These are phyloP conservation scores for Triticum timopheevii DNA, from an alignment of 176 grass and related monocot genomes.

Conservation along the genomic window DNA sequence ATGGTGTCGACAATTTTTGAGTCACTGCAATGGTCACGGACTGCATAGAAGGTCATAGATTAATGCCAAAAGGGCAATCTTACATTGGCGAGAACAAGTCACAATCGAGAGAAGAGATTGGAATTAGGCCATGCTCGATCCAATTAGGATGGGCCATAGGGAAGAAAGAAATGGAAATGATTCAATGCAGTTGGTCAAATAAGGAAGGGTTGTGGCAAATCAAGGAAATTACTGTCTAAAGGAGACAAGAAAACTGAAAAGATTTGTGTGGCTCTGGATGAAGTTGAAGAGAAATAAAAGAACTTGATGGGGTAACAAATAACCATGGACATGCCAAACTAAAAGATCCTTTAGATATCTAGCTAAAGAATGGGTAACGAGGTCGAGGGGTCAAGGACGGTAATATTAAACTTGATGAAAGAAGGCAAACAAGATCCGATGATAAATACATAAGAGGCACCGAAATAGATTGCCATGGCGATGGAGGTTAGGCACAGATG, in stretches of 20 bases:
- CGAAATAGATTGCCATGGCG: not conserved
- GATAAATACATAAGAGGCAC: not conserved
- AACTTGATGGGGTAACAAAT: not conserved
- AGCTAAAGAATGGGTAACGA: not conserved
- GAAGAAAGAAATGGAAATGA: no score
- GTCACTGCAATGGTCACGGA: not conserved
- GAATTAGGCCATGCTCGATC: no score
- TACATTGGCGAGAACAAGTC: no score
- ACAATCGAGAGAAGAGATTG: no score
- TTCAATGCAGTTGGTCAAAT: no score
- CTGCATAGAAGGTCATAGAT: not conserved
- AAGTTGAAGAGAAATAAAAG: not conserved
- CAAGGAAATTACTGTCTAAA: not conserved
- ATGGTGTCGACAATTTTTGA: not conserved
- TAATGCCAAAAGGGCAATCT: not conserved
- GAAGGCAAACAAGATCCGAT: not conserved
- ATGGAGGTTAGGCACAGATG: not conserved
- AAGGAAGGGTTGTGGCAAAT: not conserved
- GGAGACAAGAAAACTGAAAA: no score
- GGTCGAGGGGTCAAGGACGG: not conserved
- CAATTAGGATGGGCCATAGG: no score
- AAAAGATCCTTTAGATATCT: not conserved
- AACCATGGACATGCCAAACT: not conserved
- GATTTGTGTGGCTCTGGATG: not conserved
- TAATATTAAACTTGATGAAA: not conserved